Conservation (phyloP, 164 flowering plant species). For the Berberis thunbergii region DNA sequence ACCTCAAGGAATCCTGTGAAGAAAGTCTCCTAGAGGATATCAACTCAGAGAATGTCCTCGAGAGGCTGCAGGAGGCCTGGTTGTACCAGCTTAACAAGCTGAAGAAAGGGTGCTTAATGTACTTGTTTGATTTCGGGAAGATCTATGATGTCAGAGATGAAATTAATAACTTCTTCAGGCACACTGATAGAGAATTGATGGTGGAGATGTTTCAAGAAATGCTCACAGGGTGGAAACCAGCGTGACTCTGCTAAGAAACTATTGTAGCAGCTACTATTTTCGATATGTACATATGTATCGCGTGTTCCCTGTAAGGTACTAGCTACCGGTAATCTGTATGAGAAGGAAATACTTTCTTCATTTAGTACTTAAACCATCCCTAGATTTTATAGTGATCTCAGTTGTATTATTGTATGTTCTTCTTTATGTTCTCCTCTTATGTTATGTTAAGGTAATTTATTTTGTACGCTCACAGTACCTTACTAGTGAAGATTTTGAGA, state of each 20-base stretch:
- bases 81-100: slow-evolving; percentile 63
- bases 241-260: slow-evolving; percentile 7
- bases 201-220: slow-evolving; percentile 83
- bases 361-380: too few relatives aligned
- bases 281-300: background rate
- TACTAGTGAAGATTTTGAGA: too few relatives aligned
- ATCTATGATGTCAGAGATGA: slow-evolving; percentile 80
- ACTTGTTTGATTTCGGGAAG: slow-evolving; percentile 84
- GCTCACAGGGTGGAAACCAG: slow-evolving; percentile 74
- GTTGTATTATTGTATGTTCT: too few relatives aligned
- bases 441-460: too few relatives aligned
- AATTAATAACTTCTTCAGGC: slow-evolving; percentile 47
- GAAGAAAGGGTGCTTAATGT: slow-evolving; percentile 73
- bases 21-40: slow-evolving; percentile 87
- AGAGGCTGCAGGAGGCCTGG: slow-evolving; percentile 89
- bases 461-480: too few relatives aligned
- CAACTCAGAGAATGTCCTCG: slow-evolving; percentile 73
- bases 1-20: slow-evolving; percentile 72
- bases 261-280: too few relatives aligned
- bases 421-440: too few relatives aligned
- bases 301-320: too few relatives aligned
- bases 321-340: too few relatives aligned
- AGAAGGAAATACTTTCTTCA: too few relatives aligned
- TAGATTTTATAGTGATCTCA: too few relatives aligned
- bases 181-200: slow-evolving; percentile 77